Base-by-base conservation (phyloP, 2,329 filamentous ascomycete genomes). In the Colletotrichum euphorbiae region DNA sequence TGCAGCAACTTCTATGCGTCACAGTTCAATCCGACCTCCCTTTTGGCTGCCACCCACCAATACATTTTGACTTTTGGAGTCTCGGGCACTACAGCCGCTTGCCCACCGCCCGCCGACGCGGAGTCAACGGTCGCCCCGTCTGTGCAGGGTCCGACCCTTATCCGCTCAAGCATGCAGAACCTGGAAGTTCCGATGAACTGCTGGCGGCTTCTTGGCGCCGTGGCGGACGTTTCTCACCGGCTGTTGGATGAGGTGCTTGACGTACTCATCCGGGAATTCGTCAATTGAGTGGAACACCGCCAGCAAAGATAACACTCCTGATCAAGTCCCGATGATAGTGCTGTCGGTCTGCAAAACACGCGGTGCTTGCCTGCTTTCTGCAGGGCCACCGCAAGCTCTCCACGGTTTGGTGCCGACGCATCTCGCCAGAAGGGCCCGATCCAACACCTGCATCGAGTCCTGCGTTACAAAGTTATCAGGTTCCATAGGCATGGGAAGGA, bases 391-490 rank as follows among this genome's bases (percentile, higher is more conserved):
- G 28, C 52, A 65, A 31, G 45, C 46, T 46, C 54, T 68, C 59
- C 65, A 65, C 46, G 15, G 33, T 64, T 33, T 55, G 31, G 45
- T 50, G 28, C 61, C 60, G 45, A 58, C 45, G 28, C 38, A 57
- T 48, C 46, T 64, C 33, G 60, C 61, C 50, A 63, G 46, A 43
- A 54, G 62, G 67, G 56, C 67, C 67, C 62, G 62, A 69, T 69
- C 17, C 51, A 51, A 67, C 62, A 57, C 67, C 62, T 59, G 54
- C 61, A 42, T 58, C 61, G 46, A 59, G 45, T 65, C 59, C 64
- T 57, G 51, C 59, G 36, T 24, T 42, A 36, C 63, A 45, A n/a
- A 38, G 36, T 42, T 55, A 42, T 31, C 48, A 52, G 19, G 17
- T 38, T 4, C 40, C 2, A 43, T 11, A 13, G 42, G 42, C 24